A percentile compares a stretch with the other conserved stretches of the same genome.
Evolutionary conservation across 2,329 filamentous ascomycete species (phyloP).

Genomic region (Sporothrix inflata): DNA sequence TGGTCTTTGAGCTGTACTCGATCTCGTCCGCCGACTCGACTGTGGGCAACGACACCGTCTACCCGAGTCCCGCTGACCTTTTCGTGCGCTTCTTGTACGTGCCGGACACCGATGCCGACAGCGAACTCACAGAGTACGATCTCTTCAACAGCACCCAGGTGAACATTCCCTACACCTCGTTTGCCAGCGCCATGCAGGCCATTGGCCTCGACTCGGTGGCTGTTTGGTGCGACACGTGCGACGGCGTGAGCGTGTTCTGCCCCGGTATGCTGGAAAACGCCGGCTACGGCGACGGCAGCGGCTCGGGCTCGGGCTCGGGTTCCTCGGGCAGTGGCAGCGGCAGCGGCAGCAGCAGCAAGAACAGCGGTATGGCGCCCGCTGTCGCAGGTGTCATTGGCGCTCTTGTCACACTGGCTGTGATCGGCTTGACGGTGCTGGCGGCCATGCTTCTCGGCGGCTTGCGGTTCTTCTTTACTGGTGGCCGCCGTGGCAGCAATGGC

Average conservation of each 20-base stretch:
- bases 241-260: conserved; percentile 47
- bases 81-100: conserved; percentile 62
- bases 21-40: conserved; percentile 37
- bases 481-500: not conserved
- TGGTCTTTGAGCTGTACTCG: conserved; percentile 71
- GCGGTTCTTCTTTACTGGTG: conserved; percentile 38
- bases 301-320: not conserved
- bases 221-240: conserved; percentile 53
- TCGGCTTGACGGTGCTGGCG: conserved; percentile 37
- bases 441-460: conserved; percentile 34
- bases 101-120: conserved; percentile 47
- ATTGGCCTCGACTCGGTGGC: conserved; percentile 42
- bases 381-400: conserved; percentile 55
- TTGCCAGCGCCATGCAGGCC: conserved; percentile 44
- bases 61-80: conserved; percentile 46
- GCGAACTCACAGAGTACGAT: conserved; percentile 44
- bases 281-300: not conserved
- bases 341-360: not conserved
- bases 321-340: conserved; percentile 8
- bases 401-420: conserved; percentile 43
- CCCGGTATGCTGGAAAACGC: conserved; percentile 28
- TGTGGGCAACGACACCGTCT: conserved; percentile 32
- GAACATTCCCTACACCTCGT: conserved; percentile 46
- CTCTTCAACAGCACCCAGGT: conserved; percentile 46
- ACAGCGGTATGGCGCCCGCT: conserved; percentile 40